Percentiles rank a stretch among this genome's conserved stretches.
Evolutionary conservation across 805 yeast genomes (phyloP).

Genomic region (Wickerhamomyces pijperi): DNA sequence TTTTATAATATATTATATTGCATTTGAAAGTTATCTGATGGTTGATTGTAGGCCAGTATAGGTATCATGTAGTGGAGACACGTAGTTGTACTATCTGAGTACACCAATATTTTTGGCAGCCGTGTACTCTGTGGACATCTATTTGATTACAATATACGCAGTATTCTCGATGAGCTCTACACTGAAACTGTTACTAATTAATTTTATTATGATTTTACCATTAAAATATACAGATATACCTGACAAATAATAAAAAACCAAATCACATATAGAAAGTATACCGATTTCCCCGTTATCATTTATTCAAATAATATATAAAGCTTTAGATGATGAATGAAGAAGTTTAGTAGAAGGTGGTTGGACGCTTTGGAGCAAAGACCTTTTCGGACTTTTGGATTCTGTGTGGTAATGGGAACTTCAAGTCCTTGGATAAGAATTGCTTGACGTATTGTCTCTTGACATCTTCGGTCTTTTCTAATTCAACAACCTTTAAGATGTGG

Average conservation of each 20-base stretch:
- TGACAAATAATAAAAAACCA: not conserved
- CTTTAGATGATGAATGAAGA: conserved; percentile 1
- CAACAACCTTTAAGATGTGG: conserved; percentile 99
- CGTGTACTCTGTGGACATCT: too few relatives aligned
- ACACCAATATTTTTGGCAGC: too few relatives aligned
- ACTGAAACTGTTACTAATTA: too few relatives aligned
- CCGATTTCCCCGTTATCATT: not conserved
- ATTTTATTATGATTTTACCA: not conserved
- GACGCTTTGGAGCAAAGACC: conserved; percentile 86
- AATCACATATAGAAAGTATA: not conserved
- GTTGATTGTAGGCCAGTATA: too few relatives aligned
- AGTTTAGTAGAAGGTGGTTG: conserved; percentile 91
- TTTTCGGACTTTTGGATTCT: conserved; percentile 87
- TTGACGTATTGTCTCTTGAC: conserved; percentile 98
- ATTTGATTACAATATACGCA: too few relatives aligned
- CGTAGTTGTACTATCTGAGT: too few relatives aligned
- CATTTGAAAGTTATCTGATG: not conserved
- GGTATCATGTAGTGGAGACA: too few relatives aligned
- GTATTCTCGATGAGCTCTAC: too few relatives aligned
- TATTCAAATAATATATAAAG: not conserved
- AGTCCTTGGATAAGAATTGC: conserved; percentile 90
- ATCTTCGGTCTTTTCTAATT: conserved; percentile 93
- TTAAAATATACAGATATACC: not conserved
- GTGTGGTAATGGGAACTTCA: conserved; percentile 99
- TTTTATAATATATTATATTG: not conserved